Evolutionary conservation across 2,329 filamentous ascomycete species (phyloP).

Genomic region (Fusarium subtropicale): DNA sequence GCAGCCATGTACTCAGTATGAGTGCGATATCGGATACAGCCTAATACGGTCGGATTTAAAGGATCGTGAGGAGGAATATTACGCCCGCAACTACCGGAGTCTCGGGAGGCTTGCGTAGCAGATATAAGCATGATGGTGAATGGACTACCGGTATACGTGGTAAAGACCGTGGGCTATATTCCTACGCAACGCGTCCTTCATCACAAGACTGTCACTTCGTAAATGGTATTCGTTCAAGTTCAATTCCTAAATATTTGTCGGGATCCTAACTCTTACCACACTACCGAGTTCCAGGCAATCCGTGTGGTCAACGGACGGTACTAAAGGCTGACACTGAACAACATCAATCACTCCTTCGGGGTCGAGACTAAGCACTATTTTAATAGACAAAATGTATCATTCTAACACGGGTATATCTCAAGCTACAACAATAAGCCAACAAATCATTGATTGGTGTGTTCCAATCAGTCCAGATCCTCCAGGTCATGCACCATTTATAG

Average conservation of each 20-base stretch:
- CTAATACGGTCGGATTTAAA: not conserved
- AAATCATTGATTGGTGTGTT: conserved; percentile 11
- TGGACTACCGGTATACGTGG: not conserved
- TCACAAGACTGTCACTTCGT: no score
- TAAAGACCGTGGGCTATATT: not conserved
- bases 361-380: not conserved
- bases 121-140: not conserved
- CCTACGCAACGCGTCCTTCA: not conserved
- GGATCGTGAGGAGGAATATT: not conserved
- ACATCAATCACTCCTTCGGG: not conserved
- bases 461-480: not conserved
- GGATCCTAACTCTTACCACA: not conserved
- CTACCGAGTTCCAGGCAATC: not conserved
- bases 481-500: conserved; percentile 22
- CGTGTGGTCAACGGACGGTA: not conserved
- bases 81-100: conserved; percentile 1
- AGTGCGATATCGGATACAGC: not conserved
- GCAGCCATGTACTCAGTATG: no score
- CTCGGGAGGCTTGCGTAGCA: not conserved
- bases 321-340: conserved; percentile 15
- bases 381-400: not conserved
- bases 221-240: not conserved
- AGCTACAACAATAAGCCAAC: conserved; percentile 5
- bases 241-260: not conserved
- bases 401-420: conserved; percentile 30